Evolutionary conservation across 139 green algal genomes (phyloP).

Genomic region (Haematococcus lacustris): DNA sequence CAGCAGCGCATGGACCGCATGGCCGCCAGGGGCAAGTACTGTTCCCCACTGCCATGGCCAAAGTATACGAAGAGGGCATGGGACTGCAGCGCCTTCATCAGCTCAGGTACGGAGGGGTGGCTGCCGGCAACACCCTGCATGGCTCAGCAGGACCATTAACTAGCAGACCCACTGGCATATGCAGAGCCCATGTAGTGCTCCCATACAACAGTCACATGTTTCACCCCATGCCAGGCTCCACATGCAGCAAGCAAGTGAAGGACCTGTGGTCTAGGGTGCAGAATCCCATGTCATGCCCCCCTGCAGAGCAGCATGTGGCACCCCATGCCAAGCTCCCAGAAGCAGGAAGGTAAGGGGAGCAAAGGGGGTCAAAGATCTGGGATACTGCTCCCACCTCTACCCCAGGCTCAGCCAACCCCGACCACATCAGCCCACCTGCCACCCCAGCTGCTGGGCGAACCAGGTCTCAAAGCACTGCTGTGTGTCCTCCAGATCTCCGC

Average conservation of each 20-base stretch:
- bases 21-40: conserved; percentile 54
- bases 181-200: too few species aligned
- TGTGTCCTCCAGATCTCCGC: conserved; percentile 70
- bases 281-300: too few species aligned
- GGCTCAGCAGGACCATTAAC: too few species aligned
- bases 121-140: conserved; percentile 50
- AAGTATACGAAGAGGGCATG: conserved; percentile 83
- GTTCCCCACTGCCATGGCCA: conserved; percentile 82
- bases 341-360: too few species aligned
- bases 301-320: too few species aligned
- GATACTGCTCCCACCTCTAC: too few species aligned
- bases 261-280: too few species aligned
- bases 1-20: conserved; percentile 57
- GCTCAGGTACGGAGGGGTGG: conserved; percentile 18
- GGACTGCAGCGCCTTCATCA: conserved; percentile 46
- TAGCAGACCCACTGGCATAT: too few species aligned
- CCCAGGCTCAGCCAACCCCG: too few species aligned
- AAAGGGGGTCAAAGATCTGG: too few species aligned
- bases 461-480: conserved; percentile 69
- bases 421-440: conserved; percentile 56
- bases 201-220: not conserved
- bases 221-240: too few species aligned
- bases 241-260: not conserved
- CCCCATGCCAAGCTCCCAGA: too few species aligned
- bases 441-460: conserved; percentile 52